Percentiles rank a stretch among this genome's conserved stretches.
Evolutionary conservation across 176 grass and related monocot species (phyloP).

Genomic region (Oryza meyeriana): DNA sequence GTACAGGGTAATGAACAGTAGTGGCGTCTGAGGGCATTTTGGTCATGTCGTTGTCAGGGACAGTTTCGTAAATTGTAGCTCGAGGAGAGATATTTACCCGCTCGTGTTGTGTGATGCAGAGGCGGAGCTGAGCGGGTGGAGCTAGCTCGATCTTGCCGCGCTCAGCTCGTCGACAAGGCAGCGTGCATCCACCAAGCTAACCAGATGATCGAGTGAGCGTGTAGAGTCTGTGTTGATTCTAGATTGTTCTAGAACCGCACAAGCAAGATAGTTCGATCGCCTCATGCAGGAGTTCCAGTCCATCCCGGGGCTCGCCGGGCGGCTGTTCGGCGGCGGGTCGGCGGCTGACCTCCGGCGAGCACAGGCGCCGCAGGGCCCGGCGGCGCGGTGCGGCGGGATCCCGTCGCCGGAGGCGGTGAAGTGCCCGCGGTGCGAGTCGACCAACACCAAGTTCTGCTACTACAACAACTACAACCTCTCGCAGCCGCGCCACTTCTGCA

Average conservation of each 20-base stretch:
- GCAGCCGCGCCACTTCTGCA: conserved; percentile 96
- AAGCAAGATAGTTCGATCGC: neutral
- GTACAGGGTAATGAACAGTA: neutral
- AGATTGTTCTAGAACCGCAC: conserved; percentile 12
- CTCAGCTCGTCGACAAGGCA: neutral
- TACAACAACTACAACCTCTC: conserved; percentile 98
- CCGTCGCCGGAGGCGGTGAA: conserved; percentile 52
- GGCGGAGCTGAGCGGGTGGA: conserved; percentile 39
- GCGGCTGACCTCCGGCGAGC: conserved; percentile 30
- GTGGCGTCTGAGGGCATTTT: neutral
- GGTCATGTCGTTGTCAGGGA: neutral
- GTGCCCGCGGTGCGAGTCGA: conserved; percentile 91
- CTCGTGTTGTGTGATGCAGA: conserved; percentile 38
- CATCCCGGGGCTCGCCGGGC: conserved; percentile 47
- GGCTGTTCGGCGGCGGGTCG: conserved; percentile 42
- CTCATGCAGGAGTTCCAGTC: conserved; percentile 65
- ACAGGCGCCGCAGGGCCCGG: conserved; percentile 25
- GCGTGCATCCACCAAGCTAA: neutral
- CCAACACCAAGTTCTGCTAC: conserved; percentile 99
- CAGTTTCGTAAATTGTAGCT: neutral
- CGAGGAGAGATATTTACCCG: conserved; percentile 38
- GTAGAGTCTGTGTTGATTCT: neutral
- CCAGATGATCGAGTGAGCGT: neutral
- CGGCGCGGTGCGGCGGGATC: conserved; percentile 15
- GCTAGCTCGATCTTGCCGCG: conserved; percentile 30